A percentile compares a stretch with the other conserved stretches of the same genome.
phyloP scores from a whole-genome alignment of 257 asterid genomes.

The Solanum corneliomulleri region DNA sequence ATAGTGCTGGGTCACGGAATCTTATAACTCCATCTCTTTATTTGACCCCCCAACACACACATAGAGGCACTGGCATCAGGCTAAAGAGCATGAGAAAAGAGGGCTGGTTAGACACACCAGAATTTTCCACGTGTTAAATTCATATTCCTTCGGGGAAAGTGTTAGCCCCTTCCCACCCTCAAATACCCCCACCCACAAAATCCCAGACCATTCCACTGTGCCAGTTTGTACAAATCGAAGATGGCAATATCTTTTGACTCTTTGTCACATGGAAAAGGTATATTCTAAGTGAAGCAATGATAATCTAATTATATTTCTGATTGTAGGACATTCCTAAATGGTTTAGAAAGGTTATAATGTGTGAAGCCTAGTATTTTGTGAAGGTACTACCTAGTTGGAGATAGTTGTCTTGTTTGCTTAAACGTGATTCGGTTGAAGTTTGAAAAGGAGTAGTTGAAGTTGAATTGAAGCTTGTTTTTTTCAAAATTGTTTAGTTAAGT shows the following conservation, averaged over 20 bases:
- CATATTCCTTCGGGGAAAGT: not conserved
- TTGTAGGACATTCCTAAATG: not conserved
- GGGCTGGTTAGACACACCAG: not conserved
- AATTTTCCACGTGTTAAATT: not conserved
- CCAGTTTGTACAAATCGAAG: not conserved
- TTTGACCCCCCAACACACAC: not conserved
- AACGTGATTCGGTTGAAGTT: not conserved
- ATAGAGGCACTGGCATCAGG: not conserved
- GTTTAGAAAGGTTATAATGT: not conserved
- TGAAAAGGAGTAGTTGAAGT: not conserved
- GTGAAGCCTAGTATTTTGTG: not conserved
- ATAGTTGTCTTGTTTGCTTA: not conserved
- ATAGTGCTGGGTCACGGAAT: not conserved
- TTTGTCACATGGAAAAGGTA: not conserved
- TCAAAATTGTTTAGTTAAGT: not conserved
- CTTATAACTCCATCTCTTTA: not conserved
- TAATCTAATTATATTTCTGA: not conserved
- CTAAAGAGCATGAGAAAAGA: not conserved
- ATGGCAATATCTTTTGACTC: not conserved
- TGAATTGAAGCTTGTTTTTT: not conserved
- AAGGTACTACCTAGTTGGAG: not conserved
- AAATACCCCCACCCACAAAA: not conserved
- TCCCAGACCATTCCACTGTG: not conserved
- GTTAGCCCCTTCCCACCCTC: not conserved
- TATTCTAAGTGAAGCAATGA: not conserved